Evolutionary conservation across 495 filamentous ascomycete genomes (phyloP).

Genomic region (Hypomontagnella submonticulosa): DNA sequence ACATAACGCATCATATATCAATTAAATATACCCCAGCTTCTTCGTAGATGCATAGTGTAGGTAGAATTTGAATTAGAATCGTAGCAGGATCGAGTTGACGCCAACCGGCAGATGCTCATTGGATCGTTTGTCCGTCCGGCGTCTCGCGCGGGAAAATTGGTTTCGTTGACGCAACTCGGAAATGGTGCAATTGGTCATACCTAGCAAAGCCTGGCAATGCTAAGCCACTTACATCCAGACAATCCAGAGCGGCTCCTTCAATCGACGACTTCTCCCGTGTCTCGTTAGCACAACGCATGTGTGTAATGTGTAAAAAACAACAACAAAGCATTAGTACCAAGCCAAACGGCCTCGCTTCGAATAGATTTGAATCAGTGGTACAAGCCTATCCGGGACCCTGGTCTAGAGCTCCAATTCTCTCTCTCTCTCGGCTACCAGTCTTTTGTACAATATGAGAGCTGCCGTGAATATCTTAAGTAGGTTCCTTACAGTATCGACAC

Average conservation of each 20-base stretch:
- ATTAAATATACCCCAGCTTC: constrained; percentile 23
- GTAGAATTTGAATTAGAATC: constrained; percentile 4
- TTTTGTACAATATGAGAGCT: constrained; percentile 26
- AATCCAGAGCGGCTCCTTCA: constrained; percentile 20
- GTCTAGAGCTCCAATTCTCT: constrained; percentile 21
- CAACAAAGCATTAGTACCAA: neutral
- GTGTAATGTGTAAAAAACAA: constrained; percentile 7
- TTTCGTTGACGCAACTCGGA: constrained; percentile 40
- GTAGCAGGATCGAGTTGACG: constrained; percentile 34
- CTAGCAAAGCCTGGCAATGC: constrained; percentile 4
- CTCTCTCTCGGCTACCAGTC: constrained; percentile 11
- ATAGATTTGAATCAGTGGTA: constrained; percentile 12
- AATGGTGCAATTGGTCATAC: constrained; percentile 39
- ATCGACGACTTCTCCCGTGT: constrained; percentile 15
- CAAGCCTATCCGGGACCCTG: constrained; percentile 27
- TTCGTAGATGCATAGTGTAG: no score
- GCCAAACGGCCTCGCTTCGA: constrained; percentile 6
- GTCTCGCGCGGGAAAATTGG: constrained; percentile 44
- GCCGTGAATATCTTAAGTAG: constrained; percentile 10
- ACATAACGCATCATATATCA: no score
- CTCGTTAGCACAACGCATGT: constrained; percentile 17
- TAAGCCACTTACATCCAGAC: constrained; percentile 29
- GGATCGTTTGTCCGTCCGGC: constrained; percentile 41
- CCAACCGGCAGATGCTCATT: constrained; percentile 45
- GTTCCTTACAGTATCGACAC: constrained; percentile 32